These are phyloP conservation scores for Corynascus novoguineensis DNA, from an alignment of 495 filamentous ascomycete species.

Conservation along the genomic window DNA sequence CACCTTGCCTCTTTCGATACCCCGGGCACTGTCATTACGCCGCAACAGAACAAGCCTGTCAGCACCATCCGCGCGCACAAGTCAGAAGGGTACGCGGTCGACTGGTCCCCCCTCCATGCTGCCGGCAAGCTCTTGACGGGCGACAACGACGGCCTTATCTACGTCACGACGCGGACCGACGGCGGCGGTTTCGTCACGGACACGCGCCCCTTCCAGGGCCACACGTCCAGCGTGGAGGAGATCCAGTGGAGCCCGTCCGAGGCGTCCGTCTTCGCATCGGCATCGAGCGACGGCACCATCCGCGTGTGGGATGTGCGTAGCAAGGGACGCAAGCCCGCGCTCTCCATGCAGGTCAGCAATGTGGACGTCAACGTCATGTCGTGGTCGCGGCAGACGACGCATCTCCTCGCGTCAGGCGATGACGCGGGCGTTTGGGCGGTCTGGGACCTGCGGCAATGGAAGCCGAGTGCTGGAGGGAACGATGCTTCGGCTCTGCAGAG, in stretches of 20 bases:
- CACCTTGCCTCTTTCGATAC: slow-evolving; percentile 83
- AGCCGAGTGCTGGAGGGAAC: slow-evolving; percentile 46
- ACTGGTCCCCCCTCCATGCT: slow-evolving; percentile 77
- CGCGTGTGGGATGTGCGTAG: slow-evolving; percentile 93
- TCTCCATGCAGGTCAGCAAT: slow-evolving; percentile 76
- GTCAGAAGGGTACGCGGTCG: slow-evolving; percentile 86
- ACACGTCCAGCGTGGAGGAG: slow-evolving; percentile 83
- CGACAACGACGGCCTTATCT: slow-evolving; percentile 86
- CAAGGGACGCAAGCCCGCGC: slow-evolving; percentile 75
- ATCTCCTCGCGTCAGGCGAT: slow-evolving; percentile 86
- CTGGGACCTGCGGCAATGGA: slow-evolving; percentile 95
- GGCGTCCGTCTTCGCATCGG: slow-evolving; percentile 85
- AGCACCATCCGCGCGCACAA: slow-evolving; percentile 86
- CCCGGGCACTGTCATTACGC: slow-evolving; percentile 71
- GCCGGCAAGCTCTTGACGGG: slow-evolving; percentile 83
- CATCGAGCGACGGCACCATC: slow-evolving; percentile 87
- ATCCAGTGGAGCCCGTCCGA: slow-evolving; percentile 94
- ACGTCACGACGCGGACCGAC: slow-evolving; percentile 74
- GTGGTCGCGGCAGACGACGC: slow-evolving; percentile 80
- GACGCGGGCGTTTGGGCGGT: slow-evolving; percentile 94
- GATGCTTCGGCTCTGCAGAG: slow-evolving; percentile 33
- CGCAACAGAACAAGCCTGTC: slow-evolving; percentile 77
- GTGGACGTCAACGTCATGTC: slow-evolving; percentile 93
- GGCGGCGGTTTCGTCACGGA: slow-evolving; percentile 85
- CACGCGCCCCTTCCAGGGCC: slow-evolving; percentile 70